A percentile compares a stretch with the other conserved stretches of the same genome.
Conservation (phyloP, 331 rosid species). For the Rhamnella rubrinervis region DNA sequence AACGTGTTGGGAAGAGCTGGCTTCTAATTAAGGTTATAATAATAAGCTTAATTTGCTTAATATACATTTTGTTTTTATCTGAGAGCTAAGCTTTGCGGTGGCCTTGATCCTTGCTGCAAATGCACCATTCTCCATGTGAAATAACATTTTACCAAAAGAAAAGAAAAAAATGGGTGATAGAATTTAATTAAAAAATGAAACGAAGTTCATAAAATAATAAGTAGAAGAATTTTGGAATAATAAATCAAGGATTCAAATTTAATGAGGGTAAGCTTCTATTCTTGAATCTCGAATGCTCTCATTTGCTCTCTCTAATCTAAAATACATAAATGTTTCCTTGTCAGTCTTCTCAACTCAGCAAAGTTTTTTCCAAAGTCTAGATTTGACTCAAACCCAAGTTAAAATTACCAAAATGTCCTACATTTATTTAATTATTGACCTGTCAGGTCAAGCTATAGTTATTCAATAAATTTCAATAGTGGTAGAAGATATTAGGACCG, state of each 20-base stretch:
- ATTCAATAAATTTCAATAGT: too few species aligned
- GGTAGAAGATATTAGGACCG: too few species aligned
- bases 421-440: not conserved
- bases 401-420: conserved; percentile 8
- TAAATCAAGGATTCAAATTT: conserved; percentile 18
- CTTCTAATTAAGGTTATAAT: not conserved
- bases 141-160: conserved; percentile 5
- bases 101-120: conserved; percentile 31
- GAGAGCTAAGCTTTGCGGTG: conserved; percentile 12
- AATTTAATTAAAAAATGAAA: not conserved
- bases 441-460: not conserved
- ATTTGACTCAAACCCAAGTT: conserved; percentile 16
- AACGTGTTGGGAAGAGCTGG: conserved; percentile 27
- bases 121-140: conserved; percentile 45
- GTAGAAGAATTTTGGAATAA: conserved; percentile 15
- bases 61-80: conserved; percentile 4
- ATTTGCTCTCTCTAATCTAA: conserved; percentile 1
- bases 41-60: not conserved
- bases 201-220: not conserved
- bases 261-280: conserved; percentile 39
- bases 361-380: not conserved
- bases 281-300: conserved; percentile 46
- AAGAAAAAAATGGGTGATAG: not conserved
- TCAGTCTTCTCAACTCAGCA: conserved; percentile 30
- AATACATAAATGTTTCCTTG: conserved; percentile 27